Base-by-base conservation (phyloP, 768 basidiomycete species). In the Lentinula guzmanii region DNA sequence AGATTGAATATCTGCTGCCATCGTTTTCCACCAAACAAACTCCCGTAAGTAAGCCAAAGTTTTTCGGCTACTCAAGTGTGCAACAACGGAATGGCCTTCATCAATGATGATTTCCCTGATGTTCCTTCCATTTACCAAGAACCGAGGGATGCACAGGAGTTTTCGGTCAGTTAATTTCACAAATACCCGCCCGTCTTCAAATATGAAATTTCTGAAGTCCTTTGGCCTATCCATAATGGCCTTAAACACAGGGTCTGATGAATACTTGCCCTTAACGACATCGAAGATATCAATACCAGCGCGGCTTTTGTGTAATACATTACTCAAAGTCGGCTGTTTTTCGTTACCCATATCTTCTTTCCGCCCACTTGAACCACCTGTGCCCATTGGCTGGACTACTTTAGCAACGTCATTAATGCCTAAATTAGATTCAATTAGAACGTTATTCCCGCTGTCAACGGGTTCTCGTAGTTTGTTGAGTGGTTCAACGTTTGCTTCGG, bases 31-130 rank as follows among this genome's bases (percentile, higher is more conserved):
- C 35, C 28, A 65, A 4, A 50, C 59, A 4, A 60, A 18, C 34
- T 74, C 67, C 1, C 65, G 51, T 0, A 76, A 61, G 37, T 70
- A 71, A 0, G 52, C 21, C 0, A 74, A 7, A 0, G 74, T 76
- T 52, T 77, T 77, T 10, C 15, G 8, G 0, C 62, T 16, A 4
- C 75, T 73, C 0, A 76, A 21, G 42, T 77, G 76, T 0, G 74
- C 76, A 1, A 77, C 54, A 0, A 77, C 5, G 0, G 71, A 73
- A 39, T 77, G 76, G 0, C 72, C 75, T n/a, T 75, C 73, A 0
- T 59, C 59, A 0, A 76, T 76, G 0, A 76, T 13, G 0, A 65
- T 50, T 43, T 75, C 75, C 0, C 66, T 45, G 0, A 71, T 16
- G 24, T 31, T 52, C 11, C 52, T 42, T 31, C 54, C 53, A 31